A percentile compares a stretch with the other conserved stretches of the same genome.
These are phyloP conservation scores for Gossypium australe DNA, from an alignment of 345 rosid genomes.

Conservation along the genomic window DNA sequence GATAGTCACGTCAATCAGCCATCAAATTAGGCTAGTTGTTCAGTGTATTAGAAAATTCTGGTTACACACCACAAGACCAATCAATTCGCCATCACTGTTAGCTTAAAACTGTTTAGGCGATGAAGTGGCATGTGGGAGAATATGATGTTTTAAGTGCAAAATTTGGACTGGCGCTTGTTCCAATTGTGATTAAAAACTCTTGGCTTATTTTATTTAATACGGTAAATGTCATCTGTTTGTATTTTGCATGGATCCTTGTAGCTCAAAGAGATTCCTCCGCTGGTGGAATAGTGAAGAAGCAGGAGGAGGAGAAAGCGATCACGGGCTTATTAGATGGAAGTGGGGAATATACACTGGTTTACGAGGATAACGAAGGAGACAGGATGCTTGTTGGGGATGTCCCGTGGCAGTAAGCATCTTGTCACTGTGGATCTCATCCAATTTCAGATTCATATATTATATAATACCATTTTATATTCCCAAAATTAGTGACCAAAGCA, in stretches of 20 bases:
- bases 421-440: slow-evolving; percentile 25
- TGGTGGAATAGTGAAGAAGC: slow-evolving; percentile 42
- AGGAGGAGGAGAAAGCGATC: slow-evolving; percentile 58
- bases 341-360: slow-evolving; percentile 93
- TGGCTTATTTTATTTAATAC: neutral
- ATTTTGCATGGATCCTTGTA: slow-evolving; percentile 18
- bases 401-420: slow-evolving; percentile 91
- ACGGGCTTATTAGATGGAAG: slow-evolving; percentile 68
- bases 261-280: slow-evolving; percentile 73
- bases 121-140: neutral
- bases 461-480: slow-evolving; percentile 19
- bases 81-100: neutral
- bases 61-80: neutral
- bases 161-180: slow-evolving; percentile 14
- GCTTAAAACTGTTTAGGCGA: neutral
- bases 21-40: neutral
- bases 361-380: slow-evolving; percentile 98
- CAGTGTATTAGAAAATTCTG: too few relatives aligned
- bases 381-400: slow-evolving; percentile 99
- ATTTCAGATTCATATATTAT: slow-evolving; percentile 10
- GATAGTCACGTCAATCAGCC: neutral
- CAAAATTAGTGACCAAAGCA: slow-evolving; percentile 15
- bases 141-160: neutral
- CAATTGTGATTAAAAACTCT: neutral
- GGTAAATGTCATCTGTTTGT: slow-evolving; percentile 10